These are phyloP conservation scores for Achaetomiella virescens DNA, from an alignment of 495 filamentous ascomycete genomes.

Conservation along the genomic window DNA sequence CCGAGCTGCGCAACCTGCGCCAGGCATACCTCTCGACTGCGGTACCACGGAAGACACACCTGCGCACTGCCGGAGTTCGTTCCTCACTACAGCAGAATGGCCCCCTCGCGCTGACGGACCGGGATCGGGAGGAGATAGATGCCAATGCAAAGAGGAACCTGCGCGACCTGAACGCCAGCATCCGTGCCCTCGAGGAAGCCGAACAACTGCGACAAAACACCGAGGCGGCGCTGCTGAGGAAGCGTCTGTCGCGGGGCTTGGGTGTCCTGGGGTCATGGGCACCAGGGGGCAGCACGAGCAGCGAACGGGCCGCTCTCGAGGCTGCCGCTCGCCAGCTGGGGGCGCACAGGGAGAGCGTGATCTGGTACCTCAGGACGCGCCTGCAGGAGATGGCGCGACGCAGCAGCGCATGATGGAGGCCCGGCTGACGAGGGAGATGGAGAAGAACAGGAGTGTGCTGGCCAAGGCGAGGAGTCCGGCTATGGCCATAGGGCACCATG, in stretches of 20 bases:
- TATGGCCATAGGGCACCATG: constrained; percentile 8
- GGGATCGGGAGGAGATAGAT: constrained; percentile 74
- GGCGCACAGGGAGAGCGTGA: constrained; percentile 66
- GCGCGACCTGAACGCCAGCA: constrained; percentile 70
- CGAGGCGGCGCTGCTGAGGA: constrained; percentile 55
- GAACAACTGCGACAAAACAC: constrained; percentile 77
- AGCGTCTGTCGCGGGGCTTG: constrained; percentile 57
- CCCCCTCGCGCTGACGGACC: constrained; percentile 49
- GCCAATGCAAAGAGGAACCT: constrained; percentile 75
- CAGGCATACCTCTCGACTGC: constrained; percentile 85
- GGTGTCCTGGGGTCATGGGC: constrained; percentile 69
- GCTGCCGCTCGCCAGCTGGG: constrained; percentile 53
- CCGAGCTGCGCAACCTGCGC: constrained; percentile 74
- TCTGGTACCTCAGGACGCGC: constrained; percentile 71
- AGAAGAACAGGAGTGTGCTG: constrained; percentile 81
- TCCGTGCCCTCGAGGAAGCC: constrained; percentile 69
- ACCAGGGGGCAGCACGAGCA: constrained; percentile 46
- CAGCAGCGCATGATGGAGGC: constrained; percentile 91
- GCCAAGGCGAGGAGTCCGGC: constrained; percentile 52
- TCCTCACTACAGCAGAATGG: constrained; percentile 30
- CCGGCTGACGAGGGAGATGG: constrained; percentile 71
- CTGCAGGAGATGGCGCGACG: constrained; percentile 67
- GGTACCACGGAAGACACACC: constrained; percentile 42
- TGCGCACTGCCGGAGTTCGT: constrained; percentile 28
- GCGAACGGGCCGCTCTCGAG: constrained; percentile 66